Percentiles rank a stretch among this genome's conserved stretches.
These are phyloP conservation scores for Elongisporangium undulatum DNA, from an alignment of 352 stramenopile genomes.

Conservation along the genomic window DNA sequence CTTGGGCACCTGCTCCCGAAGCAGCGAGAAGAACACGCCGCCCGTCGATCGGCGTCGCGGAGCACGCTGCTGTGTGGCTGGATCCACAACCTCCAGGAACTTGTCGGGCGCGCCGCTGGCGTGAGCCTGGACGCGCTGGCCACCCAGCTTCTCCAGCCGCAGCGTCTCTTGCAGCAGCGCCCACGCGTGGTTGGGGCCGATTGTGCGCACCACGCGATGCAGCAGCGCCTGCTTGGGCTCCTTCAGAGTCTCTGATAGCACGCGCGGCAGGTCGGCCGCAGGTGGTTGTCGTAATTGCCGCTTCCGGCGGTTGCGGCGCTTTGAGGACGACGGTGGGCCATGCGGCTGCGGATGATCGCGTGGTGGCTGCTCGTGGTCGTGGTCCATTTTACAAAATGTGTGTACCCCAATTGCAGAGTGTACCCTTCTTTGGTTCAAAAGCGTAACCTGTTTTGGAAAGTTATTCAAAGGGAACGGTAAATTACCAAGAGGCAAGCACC, in stretches of 20 bases:
- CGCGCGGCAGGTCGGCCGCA: constrained; percentile 48
- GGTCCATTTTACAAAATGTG: not conserved
- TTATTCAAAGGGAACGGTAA: not conserved
- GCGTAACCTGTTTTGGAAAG: not conserved
- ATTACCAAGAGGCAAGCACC: not conserved
- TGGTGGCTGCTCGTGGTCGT: not conserved
- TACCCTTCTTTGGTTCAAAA: not conserved
- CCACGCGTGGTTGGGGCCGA: constrained; percentile 58
- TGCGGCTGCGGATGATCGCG: not conserved
- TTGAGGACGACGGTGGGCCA: not conserved
- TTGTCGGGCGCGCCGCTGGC: constrained; percentile 38
- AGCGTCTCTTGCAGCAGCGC: constrained; percentile 61
- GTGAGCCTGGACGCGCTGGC: constrained; percentile 43
- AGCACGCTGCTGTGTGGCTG: constrained; percentile 30
- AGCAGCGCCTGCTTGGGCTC: constrained; percentile 69
- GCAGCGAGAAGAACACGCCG: constrained; percentile 61
- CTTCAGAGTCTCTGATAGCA: constrained; percentile 45
- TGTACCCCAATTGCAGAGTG: not conserved
- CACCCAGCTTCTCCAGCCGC: constrained; percentile 57
- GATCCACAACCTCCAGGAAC: constrained; percentile 36
- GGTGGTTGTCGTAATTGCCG: constrained; percentile 38
- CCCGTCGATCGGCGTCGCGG: constrained; percentile 63
- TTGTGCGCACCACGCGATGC: constrained; percentile 63
- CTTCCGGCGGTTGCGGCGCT: constrained; percentile 17
- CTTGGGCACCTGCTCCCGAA: constrained; percentile 57